Evolutionary conservation across 2,329 filamentous ascomycete species (phyloP).

Genomic region (Colletotrichum tabaci): DNA sequence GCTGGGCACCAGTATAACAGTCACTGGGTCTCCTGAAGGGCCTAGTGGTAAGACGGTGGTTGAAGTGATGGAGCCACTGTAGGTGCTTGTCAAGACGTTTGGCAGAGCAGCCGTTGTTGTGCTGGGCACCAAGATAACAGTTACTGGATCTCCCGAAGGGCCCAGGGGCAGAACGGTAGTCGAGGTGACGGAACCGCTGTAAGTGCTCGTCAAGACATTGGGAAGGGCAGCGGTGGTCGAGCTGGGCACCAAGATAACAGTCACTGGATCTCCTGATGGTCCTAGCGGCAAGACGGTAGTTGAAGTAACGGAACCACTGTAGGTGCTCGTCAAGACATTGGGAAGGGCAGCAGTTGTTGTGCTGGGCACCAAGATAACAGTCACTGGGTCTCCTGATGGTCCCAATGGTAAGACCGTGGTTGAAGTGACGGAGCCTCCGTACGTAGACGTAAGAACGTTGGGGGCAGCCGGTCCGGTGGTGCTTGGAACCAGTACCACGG

Average conservation of each 20-base stretch:
- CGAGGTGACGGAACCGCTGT: background rate
- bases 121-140: conserved; percentile 3
- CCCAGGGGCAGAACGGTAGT: background rate
- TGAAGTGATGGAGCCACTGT: background rate
- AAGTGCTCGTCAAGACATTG: conserved; percentile 1
- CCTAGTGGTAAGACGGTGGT: background rate
- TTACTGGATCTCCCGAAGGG: background rate
- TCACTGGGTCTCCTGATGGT: background rate
- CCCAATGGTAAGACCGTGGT: background rate
- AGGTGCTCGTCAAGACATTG: conserved; percentile 11
- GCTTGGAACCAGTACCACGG: background rate
- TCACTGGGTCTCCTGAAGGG: background rate
- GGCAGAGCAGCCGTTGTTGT: background rate
- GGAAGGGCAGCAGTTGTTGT: background rate
- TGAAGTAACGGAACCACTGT: conserved; percentile 14
- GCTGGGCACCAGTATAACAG: background rate
- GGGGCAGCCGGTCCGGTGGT: background rate
- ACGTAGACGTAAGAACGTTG: background rate
- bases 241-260: background rate
- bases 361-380: background rate
- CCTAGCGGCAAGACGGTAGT: background rate
- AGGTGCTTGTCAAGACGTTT: background rate
- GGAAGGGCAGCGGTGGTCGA: background rate
- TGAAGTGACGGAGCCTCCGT: background rate
- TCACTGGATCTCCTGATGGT: background rate